Evolutionary conservation across 306 rosid genomes (phyloP), one percentile per base, ranked within the genome.

Genomic region (Oemleria cerasiformis): DNA sequence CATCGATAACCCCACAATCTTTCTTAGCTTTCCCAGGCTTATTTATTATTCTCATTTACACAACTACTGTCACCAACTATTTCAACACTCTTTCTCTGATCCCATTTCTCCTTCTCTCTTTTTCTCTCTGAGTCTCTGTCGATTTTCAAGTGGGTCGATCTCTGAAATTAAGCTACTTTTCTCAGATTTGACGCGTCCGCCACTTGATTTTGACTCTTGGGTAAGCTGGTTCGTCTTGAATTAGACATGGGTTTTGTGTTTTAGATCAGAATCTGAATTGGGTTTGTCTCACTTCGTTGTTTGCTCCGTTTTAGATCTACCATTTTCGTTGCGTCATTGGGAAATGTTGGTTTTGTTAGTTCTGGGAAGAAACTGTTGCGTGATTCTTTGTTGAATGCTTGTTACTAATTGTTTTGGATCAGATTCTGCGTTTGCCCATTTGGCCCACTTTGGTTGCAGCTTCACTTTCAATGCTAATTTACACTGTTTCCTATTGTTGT

Each of bases 21-120:
- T 43, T 68, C 42, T 70, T 56, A 43, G 56, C 43, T 58, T 71
- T 71, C 74, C 56, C 56, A 41, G 23, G 36, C 74, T 5, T 57
- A 43, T 71, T 71, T 71, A 71, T 57, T 70, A 11, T 47, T 41
- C 40, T 47, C 65, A 41, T 55, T 54, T 17, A 21, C 50, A 9
- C 56, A 63, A 59, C 30, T 65, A 43, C 66, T 43, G 54, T 43
- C 44, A 23, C 41, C 54, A 21, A 47, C 74, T 43, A 48, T 56
- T 5, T 56, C 50, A 12, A 67, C 45, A 49, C 41, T 1, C 13
- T 5, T 36, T 56, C 2, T 30, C 44, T 57, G 44, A 70, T 70
- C 61, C 74, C 54, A 23, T 58, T 17, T 16, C 20, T 53, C 34
- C 51, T 34, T 36, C 15, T 40, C 15, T 38, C 16, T 36, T 11